phyloP scores from a whole-genome alignment of 1,284 basidiomycete species.

The Trichosporon sp. region DNA sequence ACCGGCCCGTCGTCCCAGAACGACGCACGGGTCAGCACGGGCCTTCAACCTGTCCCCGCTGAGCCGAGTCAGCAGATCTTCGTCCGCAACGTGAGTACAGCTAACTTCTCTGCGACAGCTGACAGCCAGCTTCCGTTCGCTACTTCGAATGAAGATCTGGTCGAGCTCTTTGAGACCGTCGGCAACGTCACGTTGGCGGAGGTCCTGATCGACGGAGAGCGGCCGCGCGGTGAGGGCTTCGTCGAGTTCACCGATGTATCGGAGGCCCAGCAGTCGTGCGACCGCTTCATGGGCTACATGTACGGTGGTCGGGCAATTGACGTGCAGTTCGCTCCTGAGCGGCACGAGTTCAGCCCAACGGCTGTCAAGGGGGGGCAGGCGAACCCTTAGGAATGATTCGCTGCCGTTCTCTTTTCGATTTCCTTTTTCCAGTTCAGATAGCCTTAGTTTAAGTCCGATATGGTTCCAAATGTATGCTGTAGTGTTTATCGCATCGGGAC shows the following conservation, averaged over 20 bases:
- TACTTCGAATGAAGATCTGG: slow-evolving; percentile 96
- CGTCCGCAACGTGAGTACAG: slow-evolving; percentile 83
- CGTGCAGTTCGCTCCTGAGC: slow-evolving; percentile 86
- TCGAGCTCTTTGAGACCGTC: slow-evolving; percentile 96
- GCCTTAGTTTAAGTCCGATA: neutral
- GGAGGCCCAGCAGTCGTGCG: slow-evolving; percentile 92
- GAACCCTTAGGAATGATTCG: neutral
- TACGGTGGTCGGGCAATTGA: slow-evolving; percentile 88
- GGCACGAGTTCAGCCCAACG: slow-evolving; percentile 82
- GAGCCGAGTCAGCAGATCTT: slow-evolving; percentile 95
- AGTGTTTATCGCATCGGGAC: neutral
- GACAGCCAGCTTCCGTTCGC: slow-evolving; percentile 85
- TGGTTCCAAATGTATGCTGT: slow-evolving; percentile 4
- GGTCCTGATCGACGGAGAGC: slow-evolving; percentile 84
- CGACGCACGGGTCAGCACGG: slow-evolving; percentile 36
- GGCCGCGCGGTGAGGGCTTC: slow-evolving; percentile 90
- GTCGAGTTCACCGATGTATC: slow-evolving; percentile 87
- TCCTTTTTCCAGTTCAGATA: neutral
- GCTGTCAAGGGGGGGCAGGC: slow-evolving; percentile 80
- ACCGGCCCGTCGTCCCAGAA: slow-evolving; percentile 27
- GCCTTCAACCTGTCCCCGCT: slow-evolving; percentile 55
- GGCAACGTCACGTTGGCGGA: slow-evolving; percentile 92
- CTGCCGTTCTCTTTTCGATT: neutral
- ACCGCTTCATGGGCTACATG: slow-evolving; percentile 88
- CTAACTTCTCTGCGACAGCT: neutral